Base-by-base conservation (phyloP, 164 flowering plant genomes). In the Chimonanthus salicifolius region DNA sequence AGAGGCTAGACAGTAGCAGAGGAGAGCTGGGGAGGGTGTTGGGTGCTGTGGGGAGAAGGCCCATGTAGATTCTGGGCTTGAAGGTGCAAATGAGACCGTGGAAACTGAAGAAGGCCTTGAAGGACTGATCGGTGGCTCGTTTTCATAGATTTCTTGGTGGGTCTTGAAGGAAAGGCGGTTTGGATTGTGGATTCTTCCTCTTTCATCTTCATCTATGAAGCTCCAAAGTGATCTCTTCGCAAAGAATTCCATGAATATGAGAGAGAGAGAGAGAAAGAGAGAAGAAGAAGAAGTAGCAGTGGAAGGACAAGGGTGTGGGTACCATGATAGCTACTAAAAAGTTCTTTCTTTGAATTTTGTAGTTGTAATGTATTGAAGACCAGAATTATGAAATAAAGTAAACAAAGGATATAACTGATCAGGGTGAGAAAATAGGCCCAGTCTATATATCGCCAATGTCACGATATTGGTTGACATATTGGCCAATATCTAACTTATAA, bases 1-100 rank as follows among this genome's bases (percentile, higher is more conserved):
- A 3, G 87, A 80, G 60, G 84, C 77, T 5, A 84, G 9, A 72
- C 87, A 84, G 45, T 76, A 73, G 71, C 75, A 79, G 49, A 76
- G 81, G 50, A 80, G 78, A 21, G 80, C 48, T 4, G 86, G 81
- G 7, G 75, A 74, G 50, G 84, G 70, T 47, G 82, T 67, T 15
- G 71, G 11, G 54, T 20, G 74, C 33, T 65, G n/a, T 0, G 83
- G 85, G 15, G 85, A 82, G 49, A 73, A 71, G 2, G 78, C 72
- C 83, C 83, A 78, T 13, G 83, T 81, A 0, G 83, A 76, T 33
- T 74, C 79, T 5, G 82, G 82, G 70, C 74, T 72, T 13, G 68
- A 50, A 2, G 79, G 76, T 9, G 54, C 16, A 51, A 2, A 51
- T 8, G 67, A 50, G 15, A 68, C 54, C 10, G 20, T 46, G 3